These are phyloP conservation scores for Termitomyces sp. DNA, from an alignment of 768 basidiomycete species.

Conservation along the genomic window DNA sequence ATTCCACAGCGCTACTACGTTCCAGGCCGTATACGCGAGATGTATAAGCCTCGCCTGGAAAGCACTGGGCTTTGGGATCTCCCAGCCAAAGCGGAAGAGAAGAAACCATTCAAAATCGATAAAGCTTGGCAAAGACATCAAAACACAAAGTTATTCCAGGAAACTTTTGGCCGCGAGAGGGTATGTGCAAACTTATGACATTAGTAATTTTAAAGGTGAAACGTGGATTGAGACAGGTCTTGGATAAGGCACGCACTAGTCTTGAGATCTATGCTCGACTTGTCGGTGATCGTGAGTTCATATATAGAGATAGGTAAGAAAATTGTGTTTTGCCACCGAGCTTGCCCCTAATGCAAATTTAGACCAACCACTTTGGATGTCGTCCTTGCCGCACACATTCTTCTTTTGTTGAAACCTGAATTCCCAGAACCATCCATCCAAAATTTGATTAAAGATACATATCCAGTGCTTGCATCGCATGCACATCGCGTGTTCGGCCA, in stretches of 20 bases:
- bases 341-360: background rate
- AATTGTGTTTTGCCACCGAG: background rate
- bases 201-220: background rate
- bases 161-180: constrained; percentile 62
- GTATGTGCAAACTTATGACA: constrained; percentile 26
- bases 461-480: constrained; percentile 53
- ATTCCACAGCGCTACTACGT: constrained; percentile 74
- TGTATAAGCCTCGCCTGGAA: constrained; percentile 54
- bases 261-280: constrained; percentile 57
- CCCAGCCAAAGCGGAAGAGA: constrained; percentile 36
- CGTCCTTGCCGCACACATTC: constrained; percentile 61
- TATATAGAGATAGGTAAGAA: constrained; percentile 46
- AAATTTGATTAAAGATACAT: constrained; percentile 48
- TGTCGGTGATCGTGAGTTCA: constrained; percentile 43
- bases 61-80: constrained; percentile 58
- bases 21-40: constrained; percentile 53
- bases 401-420: constrained; percentile 52
- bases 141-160: constrained; percentile 34
- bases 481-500: constrained; percentile 43
- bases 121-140: constrained; percentile 25
- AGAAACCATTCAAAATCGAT: constrained; percentile 34
- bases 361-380: constrained; percentile 66
- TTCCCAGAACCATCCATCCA: constrained; percentile 59
- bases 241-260: constrained; percentile 50
- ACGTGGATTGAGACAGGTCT: constrained; percentile 32